These are phyloP conservation scores for Hericium rajendrae DNA, from an alignment of 768 basidiomycete genomes.

Conservation along the genomic window DNA sequence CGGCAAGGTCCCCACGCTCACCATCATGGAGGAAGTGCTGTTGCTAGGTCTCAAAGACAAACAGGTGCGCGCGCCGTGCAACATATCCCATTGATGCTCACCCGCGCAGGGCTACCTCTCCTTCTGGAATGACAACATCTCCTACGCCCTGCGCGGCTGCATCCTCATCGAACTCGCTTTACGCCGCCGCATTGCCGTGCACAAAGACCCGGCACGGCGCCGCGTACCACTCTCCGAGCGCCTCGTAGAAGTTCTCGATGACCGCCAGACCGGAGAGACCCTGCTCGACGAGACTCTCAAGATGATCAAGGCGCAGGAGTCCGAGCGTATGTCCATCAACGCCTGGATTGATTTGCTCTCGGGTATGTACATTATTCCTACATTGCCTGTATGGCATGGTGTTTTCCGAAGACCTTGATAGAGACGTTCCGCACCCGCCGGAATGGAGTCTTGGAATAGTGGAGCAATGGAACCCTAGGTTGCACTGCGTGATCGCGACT, in stretches of 20 bases:
- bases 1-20: slow-evolving; percentile 74
- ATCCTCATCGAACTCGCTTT: slow-evolving; percentile 96
- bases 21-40: slow-evolving; percentile 95
- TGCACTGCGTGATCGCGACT: too few relatives aligned
- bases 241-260: slow-evolving; percentile 84
- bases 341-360: slow-evolving; percentile 93
- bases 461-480: too few relatives aligned
- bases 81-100: slow-evolving; percentile 3
- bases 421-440: too few relatives aligned
- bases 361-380: too few relatives aligned
- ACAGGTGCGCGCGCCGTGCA: slow-evolving; percentile 45
- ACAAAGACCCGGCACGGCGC: slow-evolving; percentile 71
- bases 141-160: slow-evolving; percentile 96
- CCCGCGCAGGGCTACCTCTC: slow-evolving; percentile 75
- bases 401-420: too few relatives aligned
- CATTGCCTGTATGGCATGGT: too few relatives aligned
- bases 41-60: slow-evolving; percentile 94
- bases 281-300: slow-evolving; percentile 91
- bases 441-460: too few relatives aligned
- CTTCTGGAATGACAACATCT: slow-evolving; percentile 99
- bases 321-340: slow-evolving; percentile 71
- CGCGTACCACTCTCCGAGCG: slow-evolving; percentile 72
- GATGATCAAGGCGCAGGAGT: slow-evolving; percentile 83
- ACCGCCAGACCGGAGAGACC: slow-evolving; percentile 90
- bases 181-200: slow-evolving; percentile 86